These are phyloP conservation scores for Cardamine occulta DNA, from an alignment of 345 rosid genomes.

Conservation along the genomic window DNA sequence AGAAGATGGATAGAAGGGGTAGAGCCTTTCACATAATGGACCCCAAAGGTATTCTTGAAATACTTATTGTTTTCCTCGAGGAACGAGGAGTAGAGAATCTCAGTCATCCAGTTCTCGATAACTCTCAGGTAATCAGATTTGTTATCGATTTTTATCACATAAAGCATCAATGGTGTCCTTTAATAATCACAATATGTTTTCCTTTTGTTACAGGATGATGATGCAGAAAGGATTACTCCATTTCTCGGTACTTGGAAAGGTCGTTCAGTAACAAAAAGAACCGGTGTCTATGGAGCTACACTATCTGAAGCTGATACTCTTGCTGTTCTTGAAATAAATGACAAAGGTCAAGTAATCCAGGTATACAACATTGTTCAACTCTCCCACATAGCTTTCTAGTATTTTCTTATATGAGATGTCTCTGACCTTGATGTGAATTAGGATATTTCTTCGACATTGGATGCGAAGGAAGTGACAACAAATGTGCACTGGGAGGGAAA, in stretches of 20 bases:
- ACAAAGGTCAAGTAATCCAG: constrained; percentile 67
- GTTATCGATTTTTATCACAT: background rate
- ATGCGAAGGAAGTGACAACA: constrained; percentile 47
- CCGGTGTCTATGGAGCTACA: constrained; percentile 93
- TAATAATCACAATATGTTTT: constrained; percentile 1
- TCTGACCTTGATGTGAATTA: constrained; percentile 35
- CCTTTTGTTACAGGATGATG: constrained; percentile 50
- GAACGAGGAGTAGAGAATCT: constrained; percentile 54
- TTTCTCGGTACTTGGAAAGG: constrained; percentile 96
- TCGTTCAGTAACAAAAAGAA: constrained; percentile 74
- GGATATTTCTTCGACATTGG: constrained; percentile 59
- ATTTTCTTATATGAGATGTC: background rate
- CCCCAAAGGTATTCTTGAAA: constrained; percentile 79
- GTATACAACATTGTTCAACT: constrained; percentile 43
- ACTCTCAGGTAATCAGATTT: constrained; percentile 21
- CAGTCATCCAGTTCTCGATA: constrained; percentile 61
- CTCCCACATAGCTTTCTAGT: constrained; percentile 4
- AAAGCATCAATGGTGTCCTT: background rate
- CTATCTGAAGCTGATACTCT: constrained; percentile 67
- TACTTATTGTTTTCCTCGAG: constrained; percentile 86
- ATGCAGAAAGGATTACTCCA: constrained; percentile 52
- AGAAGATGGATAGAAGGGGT: constrained; percentile 65
- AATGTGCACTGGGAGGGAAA: constrained; percentile 72
- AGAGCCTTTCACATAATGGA: constrained; percentile 93
- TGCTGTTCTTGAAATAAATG: constrained; percentile 67